Conservation (phyloP, 2,329 filamentous ascomycete species). For the Periconia macrospinosa region DNA sequence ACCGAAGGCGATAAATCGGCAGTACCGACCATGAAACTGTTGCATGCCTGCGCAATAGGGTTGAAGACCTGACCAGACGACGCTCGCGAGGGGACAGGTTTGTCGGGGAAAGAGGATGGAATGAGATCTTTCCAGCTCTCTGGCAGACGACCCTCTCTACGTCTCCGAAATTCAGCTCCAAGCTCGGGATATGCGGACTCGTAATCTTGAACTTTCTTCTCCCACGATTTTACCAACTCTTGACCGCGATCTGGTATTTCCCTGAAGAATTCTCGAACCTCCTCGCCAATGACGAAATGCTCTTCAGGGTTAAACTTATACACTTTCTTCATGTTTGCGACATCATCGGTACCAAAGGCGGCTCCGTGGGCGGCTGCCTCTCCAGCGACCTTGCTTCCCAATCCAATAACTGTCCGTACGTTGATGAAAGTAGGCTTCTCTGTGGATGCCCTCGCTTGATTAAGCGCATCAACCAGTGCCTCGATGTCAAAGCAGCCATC, state of each 20-base stretch:
- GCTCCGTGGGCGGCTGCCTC: conserved; percentile 61
- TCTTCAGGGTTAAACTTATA: conserved; percentile 55
- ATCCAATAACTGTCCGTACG: conserved; percentile 58
- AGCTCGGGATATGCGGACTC: conserved; percentile 53
- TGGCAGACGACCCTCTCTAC: conserved; percentile 53
- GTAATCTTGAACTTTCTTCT: conserved; percentile 49
- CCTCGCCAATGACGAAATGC: conserved; percentile 50
- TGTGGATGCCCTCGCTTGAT: conserved; percentile 46
- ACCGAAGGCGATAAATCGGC: conserved; percentile 58
- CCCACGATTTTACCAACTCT: conserved; percentile 53
- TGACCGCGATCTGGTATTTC: conserved; percentile 53
- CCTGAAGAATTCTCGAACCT: conserved; percentile 56
- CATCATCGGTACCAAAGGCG: conserved; percentile 58
- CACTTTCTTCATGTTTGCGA: conserved; percentile 57
- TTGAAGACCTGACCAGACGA: conserved; percentile 56
- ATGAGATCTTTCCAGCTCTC: conserved; percentile 55
- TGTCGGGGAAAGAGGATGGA: conserved; percentile 52
- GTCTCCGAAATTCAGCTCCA: conserved; percentile 51
- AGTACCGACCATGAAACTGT: conserved; percentile 82
- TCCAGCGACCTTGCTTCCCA: conserved; percentile 51
- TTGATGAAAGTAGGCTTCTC: conserved; percentile 63
- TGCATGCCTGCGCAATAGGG: conserved; percentile 74
- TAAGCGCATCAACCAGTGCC: conserved; percentile 51
- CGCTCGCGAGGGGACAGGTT: conserved; percentile 54
- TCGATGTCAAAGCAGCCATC: conserved; percentile 58